These are phyloP conservation scores for Aureobasidium melanogenum DNA, from an alignment of 2,329 filamentous ascomycete species.

Conservation along the genomic window DNA sequence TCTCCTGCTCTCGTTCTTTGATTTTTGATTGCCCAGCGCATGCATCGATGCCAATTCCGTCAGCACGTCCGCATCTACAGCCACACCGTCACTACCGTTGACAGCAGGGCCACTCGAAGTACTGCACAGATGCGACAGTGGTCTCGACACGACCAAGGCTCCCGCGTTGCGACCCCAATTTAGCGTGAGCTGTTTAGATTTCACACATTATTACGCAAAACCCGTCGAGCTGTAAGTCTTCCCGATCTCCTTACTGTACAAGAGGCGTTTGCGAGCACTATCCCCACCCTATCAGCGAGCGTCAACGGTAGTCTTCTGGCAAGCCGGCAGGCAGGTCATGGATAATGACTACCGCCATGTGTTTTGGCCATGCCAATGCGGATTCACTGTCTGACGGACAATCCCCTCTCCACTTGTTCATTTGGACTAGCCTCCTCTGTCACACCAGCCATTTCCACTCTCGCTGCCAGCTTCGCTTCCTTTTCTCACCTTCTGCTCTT, in stretches of 20 bases:
- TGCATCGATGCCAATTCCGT: neutral
- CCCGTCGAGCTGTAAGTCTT: neutral
- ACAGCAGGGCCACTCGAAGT: neutral
- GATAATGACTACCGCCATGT: neutral
- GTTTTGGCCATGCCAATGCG: neutral
- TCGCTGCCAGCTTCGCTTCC: neutral
- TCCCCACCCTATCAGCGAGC: neutral
- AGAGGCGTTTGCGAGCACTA: neutral
- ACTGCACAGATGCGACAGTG: neutral
- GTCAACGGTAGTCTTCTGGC: neutral
- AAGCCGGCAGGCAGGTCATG: neutral
- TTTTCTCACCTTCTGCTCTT: neutral
- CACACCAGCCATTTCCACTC: neutral
- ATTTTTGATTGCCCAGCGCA: neutral
- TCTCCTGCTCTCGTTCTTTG: neutral
- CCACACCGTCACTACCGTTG: neutral
- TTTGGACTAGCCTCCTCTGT: neutral
- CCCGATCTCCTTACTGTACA: neutral
- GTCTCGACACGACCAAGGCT: neutral
- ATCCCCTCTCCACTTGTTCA: slow-evolving; percentile 3
- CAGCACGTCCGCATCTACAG: neutral
- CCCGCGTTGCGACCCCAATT: neutral
- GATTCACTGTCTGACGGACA: neutral
- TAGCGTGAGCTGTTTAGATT: neutral
- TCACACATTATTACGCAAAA: neutral